These are phyloP conservation scores for Osmozyma mogii DNA, from an alignment of 805 yeast genomes.

Conservation along the genomic window DNA sequence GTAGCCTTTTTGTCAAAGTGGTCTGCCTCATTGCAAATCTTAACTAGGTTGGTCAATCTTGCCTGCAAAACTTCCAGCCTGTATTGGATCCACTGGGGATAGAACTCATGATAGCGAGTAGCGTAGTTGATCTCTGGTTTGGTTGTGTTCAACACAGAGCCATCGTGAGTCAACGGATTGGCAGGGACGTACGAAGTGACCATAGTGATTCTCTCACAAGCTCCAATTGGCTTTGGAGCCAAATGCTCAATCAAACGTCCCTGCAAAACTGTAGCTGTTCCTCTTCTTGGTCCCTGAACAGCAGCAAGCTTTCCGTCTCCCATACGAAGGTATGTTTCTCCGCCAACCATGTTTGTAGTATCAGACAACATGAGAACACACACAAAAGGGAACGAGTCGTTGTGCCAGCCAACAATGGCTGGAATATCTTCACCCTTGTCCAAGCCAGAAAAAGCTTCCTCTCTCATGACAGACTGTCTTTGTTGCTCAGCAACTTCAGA, in stretches of 20 bases:
- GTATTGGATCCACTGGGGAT: constrained; percentile 30
- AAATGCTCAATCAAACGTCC: constrained; percentile 40
- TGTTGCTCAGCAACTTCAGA: constrained; percentile 26
- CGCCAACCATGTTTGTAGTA: constrained; percentile 51
- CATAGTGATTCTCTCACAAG: constrained; percentile 33
- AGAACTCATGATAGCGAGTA: constrained; percentile 26
- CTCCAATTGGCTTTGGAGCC: constrained; percentile 37
- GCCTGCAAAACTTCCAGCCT: constrained; percentile 20
- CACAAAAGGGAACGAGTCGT: constrained; percentile 56
- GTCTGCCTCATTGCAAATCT: constrained; percentile 8
- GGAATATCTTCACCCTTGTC: constrained; percentile 34
- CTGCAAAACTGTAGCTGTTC: constrained; percentile 44
- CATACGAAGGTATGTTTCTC: constrained; percentile 48
- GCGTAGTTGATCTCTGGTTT: constrained; percentile 33
- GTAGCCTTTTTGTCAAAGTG: constrained; percentile 18
- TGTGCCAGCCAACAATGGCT: constrained; percentile 57
- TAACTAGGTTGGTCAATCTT: constrained; percentile 17
- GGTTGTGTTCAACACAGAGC: constrained; percentile 27
- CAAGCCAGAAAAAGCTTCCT: no score
- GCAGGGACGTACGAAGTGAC: constrained; percentile 34
- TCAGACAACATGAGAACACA: constrained; percentile 59
- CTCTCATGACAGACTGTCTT: no score
- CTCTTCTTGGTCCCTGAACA: constrained; percentile 41
- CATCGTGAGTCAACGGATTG: constrained; percentile 19
- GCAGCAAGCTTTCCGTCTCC: constrained; percentile 24